phyloP scores from a whole-genome alignment of 1,284 basidiomycete species.

The Taiwanofungus camphoratus region DNA sequence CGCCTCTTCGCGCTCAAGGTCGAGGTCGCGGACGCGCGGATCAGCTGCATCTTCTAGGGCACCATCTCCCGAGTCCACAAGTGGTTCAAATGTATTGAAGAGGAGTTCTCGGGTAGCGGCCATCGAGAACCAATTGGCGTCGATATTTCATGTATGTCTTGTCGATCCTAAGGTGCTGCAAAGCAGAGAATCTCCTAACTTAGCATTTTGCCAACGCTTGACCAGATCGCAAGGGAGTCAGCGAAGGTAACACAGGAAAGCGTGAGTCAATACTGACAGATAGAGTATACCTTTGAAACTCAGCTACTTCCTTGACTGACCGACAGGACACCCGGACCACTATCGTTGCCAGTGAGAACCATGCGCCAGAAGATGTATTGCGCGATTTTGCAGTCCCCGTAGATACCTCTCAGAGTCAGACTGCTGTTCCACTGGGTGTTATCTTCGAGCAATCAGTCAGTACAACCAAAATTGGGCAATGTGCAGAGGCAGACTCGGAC shows the following conservation, averaged over 20 bases:
- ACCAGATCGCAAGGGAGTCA: slow-evolving; percentile 1
- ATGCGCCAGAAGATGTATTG: background rate
- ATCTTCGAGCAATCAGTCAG: slow-evolving; percentile 8
- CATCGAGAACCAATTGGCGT: slow-evolving; percentile 1
- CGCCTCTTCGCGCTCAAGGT: slow-evolving; percentile 3
- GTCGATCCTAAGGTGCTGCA: no score
- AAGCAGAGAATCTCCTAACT: no score
- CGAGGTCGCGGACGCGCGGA: slow-evolving; percentile 1
- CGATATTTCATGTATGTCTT: background rate
- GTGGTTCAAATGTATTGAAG: slow-evolving; percentile 2
- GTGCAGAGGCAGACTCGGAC: background rate
- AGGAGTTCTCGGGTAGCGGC: slow-evolving; percentile 2
- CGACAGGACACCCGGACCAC: background rate
- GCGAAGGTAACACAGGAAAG: background rate
- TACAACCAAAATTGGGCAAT: background rate
- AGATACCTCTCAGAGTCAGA: background rate
- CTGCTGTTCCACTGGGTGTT: slow-evolving; percentile 1
- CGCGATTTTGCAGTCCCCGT: background rate
- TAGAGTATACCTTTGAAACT: background rate
- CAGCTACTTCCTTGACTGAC: background rate
- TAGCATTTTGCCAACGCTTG: background rate
- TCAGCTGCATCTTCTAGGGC: background rate
- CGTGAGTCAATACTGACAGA: no score
- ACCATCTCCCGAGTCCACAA: slow-evolving; percentile 1
- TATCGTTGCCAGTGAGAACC: slow-evolving; percentile 1